Conservation (phyloP, 306 rosid genomes). For the Erythrophleum fordii region DNA sequence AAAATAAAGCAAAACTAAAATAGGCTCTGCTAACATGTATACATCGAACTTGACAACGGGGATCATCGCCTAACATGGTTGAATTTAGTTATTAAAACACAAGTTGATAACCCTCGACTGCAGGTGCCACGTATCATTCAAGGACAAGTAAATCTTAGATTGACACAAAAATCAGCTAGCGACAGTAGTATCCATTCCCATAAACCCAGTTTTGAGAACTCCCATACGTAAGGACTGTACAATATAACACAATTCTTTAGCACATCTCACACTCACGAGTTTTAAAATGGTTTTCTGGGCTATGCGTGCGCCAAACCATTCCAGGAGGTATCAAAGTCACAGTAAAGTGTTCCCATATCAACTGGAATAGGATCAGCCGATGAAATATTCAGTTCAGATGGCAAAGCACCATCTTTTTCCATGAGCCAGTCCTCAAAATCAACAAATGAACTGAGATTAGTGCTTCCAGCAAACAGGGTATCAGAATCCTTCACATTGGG, state of each 20-base stretch:
- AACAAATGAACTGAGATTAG: constrained; percentile 14
- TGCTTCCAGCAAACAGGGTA: constrained; percentile 31
- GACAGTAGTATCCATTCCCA: constrained; percentile 33
- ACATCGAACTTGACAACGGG: not conserved
- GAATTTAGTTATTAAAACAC: not conserved
- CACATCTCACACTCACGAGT: constrained; percentile 24
- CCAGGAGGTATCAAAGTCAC: constrained; percentile 56
- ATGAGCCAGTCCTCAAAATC: constrained; percentile 49
- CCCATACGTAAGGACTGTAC: constrained; percentile 27
- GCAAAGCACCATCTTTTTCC: constrained; percentile 42
- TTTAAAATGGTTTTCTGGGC: not conserved
- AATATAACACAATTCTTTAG: not conserved
- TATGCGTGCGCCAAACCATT: constrained; percentile 43
- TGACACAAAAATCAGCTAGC: constrained; percentile 12
- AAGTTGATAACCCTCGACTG: not conserved
- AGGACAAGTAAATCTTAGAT: not conserved
- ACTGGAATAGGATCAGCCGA: constrained; percentile 41
- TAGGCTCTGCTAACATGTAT: not conserved
- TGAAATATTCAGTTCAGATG: constrained; percentile 37
- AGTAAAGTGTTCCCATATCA: constrained; percentile 41
- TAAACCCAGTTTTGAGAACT: constrained; percentile 11
- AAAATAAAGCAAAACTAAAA: not conserved
- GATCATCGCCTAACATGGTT: not conserved
- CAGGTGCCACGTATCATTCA: not conserved
- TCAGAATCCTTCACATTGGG: constrained; percentile 38